Base-by-base conservation (phyloP, 106 monocot species). In the Xerophyta viscosa region DNA sequence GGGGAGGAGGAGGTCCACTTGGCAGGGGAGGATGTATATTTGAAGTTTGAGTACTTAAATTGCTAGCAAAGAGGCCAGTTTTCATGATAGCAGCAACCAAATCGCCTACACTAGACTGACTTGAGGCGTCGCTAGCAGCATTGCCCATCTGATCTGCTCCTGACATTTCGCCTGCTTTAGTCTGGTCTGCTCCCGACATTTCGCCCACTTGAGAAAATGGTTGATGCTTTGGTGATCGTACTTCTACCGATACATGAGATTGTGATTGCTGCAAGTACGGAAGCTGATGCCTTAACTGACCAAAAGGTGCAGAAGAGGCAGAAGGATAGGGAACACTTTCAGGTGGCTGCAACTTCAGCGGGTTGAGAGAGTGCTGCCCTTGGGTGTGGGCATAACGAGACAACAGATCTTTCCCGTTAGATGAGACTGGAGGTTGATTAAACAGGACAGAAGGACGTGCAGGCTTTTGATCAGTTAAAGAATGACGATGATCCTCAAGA, bases 11-110 rank as follows among this genome's bases (percentile, higher is more conserved):
- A 57, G 87, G 80, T 15, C 83, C 83, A 44, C 47, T 71, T 45
- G 88, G 88, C 33, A 84, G 46, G n/a, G 77, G 81, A 56, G 83
- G 84, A n/a, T 75, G 75, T 44, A 63, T 56, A 37, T 60, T 65
- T 8, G 43, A 21, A 45, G 50, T 64, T 14, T 64, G 69, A 8
- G 58, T n/a, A n/a, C n/a, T 12, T 27, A 50, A 14, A 50, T 64
- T 56, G 52, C 62, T 80, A 6, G 54, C 33, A 55, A 77, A 33
- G 46, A 84, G 28, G 31, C 72, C 83, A 65, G 66, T 70, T 60
- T 77, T 80, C 58, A 77, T 50, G 24, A 81, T 63, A 36, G 71
- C 71, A 69, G 67, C 72, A 30, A 81, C 62, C 48, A 87, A 69
- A 62, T 61, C 63, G 44, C 66, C 66, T 9, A 71, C 39, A 50